These are phyloP conservation scores for Boletus rubescentipes DNA, from an alignment of 768 basidiomycete species.

Conservation along the genomic window DNA sequence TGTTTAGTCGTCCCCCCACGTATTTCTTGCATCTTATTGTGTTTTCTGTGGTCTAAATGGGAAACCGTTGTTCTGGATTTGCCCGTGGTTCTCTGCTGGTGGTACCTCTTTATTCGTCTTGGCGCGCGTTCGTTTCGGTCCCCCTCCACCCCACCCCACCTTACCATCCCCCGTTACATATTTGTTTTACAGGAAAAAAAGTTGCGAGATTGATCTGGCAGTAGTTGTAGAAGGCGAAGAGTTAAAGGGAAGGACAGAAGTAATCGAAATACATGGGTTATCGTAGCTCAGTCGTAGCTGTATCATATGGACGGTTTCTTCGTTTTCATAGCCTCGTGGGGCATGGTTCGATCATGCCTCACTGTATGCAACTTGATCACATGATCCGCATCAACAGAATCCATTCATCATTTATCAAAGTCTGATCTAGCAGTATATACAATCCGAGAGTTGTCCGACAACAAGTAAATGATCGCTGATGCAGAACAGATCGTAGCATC, in stretches of 20 bases:
- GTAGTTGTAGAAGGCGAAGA: constrained; percentile 26
- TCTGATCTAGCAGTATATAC: too few relatives aligned
- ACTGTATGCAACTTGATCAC: too few relatives aligned
- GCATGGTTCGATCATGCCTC: too few relatives aligned
- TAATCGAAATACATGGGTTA: constrained; percentile 31
- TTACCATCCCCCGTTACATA: constrained; percentile 15
- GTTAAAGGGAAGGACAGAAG: constrained; percentile 31
- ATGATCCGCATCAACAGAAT: too few relatives aligned
- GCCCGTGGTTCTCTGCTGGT: constrained; percentile 17
- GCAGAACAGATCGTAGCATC: background rate
- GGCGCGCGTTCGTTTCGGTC: constrained; percentile 13
- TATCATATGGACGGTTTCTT: constrained; percentile 28
- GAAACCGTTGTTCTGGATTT: constrained; percentile 20
- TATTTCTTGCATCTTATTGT: constrained; percentile 24
- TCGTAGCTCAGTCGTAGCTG: constrained; percentile 24
- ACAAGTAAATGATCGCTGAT: too few relatives aligned
- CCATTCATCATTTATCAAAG: too few relatives aligned
- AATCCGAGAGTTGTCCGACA: too few relatives aligned
- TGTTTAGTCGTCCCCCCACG: constrained; percentile 26
- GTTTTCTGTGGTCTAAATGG: constrained; percentile 22
- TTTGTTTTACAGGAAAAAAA: constrained; percentile 21
- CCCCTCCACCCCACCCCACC: background rate
- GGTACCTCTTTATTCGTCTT: constrained; percentile 5
- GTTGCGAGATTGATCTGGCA: constrained; percentile 28
- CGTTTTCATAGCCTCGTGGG: background rate